Conservation (phyloP, 345 rosid genomes). For the Carallia pectinifolia region DNA sequence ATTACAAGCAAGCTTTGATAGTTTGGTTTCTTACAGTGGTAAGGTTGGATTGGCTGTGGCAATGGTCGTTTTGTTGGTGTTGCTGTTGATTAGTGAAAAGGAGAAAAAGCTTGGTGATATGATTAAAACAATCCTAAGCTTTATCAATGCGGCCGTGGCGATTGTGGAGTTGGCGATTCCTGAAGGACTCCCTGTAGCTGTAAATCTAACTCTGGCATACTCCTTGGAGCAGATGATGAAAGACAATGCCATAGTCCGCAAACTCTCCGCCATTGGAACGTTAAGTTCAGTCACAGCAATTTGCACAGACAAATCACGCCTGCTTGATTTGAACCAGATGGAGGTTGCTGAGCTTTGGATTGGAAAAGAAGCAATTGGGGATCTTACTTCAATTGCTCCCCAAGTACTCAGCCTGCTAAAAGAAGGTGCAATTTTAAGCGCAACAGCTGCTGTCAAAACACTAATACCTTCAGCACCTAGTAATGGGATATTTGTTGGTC, state of each 20-base stretch:
- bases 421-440: conserved; percentile 49
- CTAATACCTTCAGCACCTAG: conserved; percentile 9
- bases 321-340: neutral
- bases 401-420: conserved; percentile 15
- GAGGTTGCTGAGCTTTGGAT: conserved; percentile 9
- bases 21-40: conserved; percentile 35
- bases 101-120: conserved; percentile 22
- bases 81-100: conserved; percentile 19
- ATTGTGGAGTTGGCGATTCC: conserved; percentile 42
- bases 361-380: neutral
- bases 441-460: conserved; percentile 27
- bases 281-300: neutral
- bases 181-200: conserved; percentile 45
- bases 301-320: neutral
- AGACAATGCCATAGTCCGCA: conserved; percentile 21
- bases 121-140: conserved; percentile 30
- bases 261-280: neutral
- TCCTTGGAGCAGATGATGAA: conserved; percentile 50
- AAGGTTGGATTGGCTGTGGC: conserved; percentile 43
- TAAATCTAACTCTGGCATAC: conserved; percentile 39
- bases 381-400: neutral
- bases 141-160: conserved; percentile 35
- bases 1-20: conserved; percentile 19
- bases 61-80: conserved; percentile 21
- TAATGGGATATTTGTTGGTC: conserved; percentile 45